phyloP scores from a whole-genome alignment of 768 basidiomycete species.

The Agrocybe pediades region DNA sequence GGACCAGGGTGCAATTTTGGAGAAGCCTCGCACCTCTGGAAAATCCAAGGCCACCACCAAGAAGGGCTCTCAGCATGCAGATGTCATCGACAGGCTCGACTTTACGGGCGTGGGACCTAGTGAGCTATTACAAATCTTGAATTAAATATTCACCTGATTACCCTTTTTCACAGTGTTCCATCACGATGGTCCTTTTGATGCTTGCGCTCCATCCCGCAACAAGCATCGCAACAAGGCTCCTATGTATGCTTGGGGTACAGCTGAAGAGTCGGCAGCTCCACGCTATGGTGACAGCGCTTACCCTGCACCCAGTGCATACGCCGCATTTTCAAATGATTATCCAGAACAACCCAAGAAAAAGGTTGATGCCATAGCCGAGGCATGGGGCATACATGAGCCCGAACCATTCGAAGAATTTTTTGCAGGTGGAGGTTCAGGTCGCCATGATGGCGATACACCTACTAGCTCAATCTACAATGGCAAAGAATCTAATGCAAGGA shows the following conservation, averaged over 20 bases:
- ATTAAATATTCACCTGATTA: slow-evolving; percentile 5
- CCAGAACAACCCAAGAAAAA: slow-evolving; percentile 78
- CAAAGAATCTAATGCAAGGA: slow-evolving; percentile 33
- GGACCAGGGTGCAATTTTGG: slow-evolving; percentile 38
- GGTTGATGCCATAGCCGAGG: slow-evolving; percentile 87
- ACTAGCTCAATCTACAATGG: slow-evolving; percentile 73
- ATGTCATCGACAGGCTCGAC: slow-evolving; percentile 89
- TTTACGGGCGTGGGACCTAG: slow-evolving; percentile 84
- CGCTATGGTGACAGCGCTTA: slow-evolving; percentile 49
- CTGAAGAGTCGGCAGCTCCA: slow-evolving; percentile 37
- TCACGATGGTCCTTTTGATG: slow-evolving; percentile 91
- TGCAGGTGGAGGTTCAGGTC: slow-evolving; percentile 68
- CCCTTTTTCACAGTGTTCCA: slow-evolving; percentile 69
- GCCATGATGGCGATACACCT: slow-evolving; percentile 55
- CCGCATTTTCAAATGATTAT: slow-evolving; percentile 50
- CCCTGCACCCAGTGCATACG: slow-evolving; percentile 49
- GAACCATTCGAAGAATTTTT: slow-evolving; percentile 91
- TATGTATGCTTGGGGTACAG: slow-evolving; percentile 74
- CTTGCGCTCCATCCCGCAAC: slow-evolving; percentile 89
- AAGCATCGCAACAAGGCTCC: slow-evolving; percentile 78
- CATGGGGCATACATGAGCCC: slow-evolving; percentile 92
- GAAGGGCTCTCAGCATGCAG: slow-evolving; percentile 83
- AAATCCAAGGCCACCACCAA: slow-evolving; percentile 46
- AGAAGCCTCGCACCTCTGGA: slow-evolving; percentile 36
- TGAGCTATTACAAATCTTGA: slow-evolving; percentile 35